Base-by-base conservation (phyloP, 176 grass and related monocot species). In the Dactylis glomerata region DNA sequence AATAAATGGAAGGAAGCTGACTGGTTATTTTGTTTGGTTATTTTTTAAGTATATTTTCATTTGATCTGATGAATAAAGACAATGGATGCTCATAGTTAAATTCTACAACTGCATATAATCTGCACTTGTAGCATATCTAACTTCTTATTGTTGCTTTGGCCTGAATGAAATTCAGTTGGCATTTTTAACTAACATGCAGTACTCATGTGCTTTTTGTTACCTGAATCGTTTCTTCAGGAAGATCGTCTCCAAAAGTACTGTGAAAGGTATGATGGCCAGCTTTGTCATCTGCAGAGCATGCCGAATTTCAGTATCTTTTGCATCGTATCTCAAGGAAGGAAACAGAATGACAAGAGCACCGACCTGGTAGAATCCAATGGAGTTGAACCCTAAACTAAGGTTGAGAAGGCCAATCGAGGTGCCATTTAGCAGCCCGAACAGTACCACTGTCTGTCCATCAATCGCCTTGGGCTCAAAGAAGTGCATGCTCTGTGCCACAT, bases 181-280 rank as follows among this genome's bases (percentile, higher is more conserved):
- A 65, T 24, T 46, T 87, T 6, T 81, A 81, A 19, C 42, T 66
- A 47, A 26, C 8, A 65, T 6, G n/a, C 0, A 83, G 0, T 14
- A 83, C 8, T 57, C 17, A 23, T 52, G 10, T 38, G 23, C 5
- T 24, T 65, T 56, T 73, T 23, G 34, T 77, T 69, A 97, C 94
- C 94, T 97, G 92, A 97, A 97, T 87, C 87, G 92, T 86, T 97
- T 97, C 77, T 94, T 92, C 14, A 97, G 81, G 54, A 97, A 97
- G 32, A 94, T 64, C 2, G 94, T 97, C 80, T 97, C 94, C 82
- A 94, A 56, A 11, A 94, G 40, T 69, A 97, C 94, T 2, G 94
- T 97, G 75, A 97, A 97, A 16, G 94, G 94, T 92, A 97, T 97
- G 77, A 97, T 91, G 23, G 94, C 94, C 83, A 97, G 79, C 63